Conservation (phyloP, 2,329 filamentous ascomycete genomes). For the Aureobasidium sp. region DNA sequence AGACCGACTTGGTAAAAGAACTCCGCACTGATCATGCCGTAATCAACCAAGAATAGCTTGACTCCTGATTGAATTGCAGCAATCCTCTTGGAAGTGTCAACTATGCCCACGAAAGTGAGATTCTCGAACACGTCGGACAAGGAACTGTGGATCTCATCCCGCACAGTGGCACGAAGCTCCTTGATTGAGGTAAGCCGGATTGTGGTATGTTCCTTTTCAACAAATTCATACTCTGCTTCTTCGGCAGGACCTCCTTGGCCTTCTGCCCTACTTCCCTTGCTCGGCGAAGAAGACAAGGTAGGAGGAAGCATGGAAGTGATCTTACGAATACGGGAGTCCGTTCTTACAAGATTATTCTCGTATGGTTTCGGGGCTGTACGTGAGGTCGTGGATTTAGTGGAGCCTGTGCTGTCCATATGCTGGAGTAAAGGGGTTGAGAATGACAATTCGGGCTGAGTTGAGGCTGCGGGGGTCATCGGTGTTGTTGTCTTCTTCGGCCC, state of each 20-base stretch:
- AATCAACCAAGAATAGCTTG: conserved; percentile 87
- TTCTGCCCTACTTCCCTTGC: conserved; percentile 21
- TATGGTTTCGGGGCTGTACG: conserved; percentile 47
- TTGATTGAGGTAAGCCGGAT: conserved; percentile 80
- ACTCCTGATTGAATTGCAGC: conserved; percentile 91
- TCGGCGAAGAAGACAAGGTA: conserved; percentile 30
- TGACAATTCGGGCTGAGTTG: conserved; percentile 15
- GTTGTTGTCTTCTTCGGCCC: conserved; percentile 44
- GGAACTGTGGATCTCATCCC: conserved; percentile 72
- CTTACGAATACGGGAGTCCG: conserved; percentile 80
- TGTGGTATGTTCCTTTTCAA: conserved; percentile 57
- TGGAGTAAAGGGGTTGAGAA: conserved; percentile 20
- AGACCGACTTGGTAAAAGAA: conserved; percentile 94
- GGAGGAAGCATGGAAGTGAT: conserved; percentile 93
- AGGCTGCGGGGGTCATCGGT: conserved; percentile 23
- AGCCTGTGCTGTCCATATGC: conserved; percentile 29
- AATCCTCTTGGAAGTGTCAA: conserved; percentile 77
- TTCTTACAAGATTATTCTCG: conserved; percentile 83
- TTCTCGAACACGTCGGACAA: conserved; percentile 79
- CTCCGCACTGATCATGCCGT: conserved; percentile 73
- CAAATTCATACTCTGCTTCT: conserved; percentile 60
- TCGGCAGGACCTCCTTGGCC: conserved; percentile 25
- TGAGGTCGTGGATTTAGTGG: conserved; percentile 23
- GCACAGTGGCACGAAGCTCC: conserved; percentile 70
- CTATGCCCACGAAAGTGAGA: conserved; percentile 88